Percentiles rank a stretch among this genome's conserved stretches.
phyloP scores from a whole-genome alignment of 306 rosid species.

The Prosopis cineraria region DNA sequence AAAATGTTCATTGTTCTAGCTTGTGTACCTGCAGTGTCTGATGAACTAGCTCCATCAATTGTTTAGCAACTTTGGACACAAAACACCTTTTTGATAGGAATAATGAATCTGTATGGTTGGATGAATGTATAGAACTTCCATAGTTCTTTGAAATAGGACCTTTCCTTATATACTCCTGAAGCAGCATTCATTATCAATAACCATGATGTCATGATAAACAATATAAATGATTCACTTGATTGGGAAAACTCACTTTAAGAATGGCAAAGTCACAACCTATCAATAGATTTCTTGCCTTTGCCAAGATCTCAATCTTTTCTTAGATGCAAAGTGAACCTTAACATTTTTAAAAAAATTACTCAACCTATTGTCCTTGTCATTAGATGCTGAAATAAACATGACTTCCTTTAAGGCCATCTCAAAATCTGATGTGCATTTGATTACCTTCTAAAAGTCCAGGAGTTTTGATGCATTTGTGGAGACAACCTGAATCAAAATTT shows the following conservation, averaged over 20 bases:
- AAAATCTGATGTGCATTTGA: conserved; percentile 64
- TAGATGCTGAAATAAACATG: conserved; percentile 71
- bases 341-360: conserved; percentile 86
- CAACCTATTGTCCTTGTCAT: conserved; percentile 63
- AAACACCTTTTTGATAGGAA: conserved; percentile 80
- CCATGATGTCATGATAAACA: conserved; percentile 22
- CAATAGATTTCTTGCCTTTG: conserved; percentile 80
- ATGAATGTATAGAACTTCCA: conserved; percentile 39
- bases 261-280: conserved; percentile 78
- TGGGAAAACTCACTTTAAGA: conserved; percentile 63
- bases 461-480: conserved; percentile 95
- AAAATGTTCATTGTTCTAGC: conserved; percentile 13
- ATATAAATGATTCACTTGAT: conserved; percentile 23
- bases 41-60: conserved; percentile 82
- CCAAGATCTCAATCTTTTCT: conserved; percentile 86
- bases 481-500: conserved; percentile 73
- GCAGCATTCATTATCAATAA: conserved; percentile 33
- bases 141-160: conserved; percentile 48
- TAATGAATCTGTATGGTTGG: conserved; percentile 69
- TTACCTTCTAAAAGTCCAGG: conserved; percentile 79
- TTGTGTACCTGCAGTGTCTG: conserved; percentile 74
- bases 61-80: conserved; percentile 82
- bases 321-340: conserved; percentile 95
- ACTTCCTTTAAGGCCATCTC: conserved; percentile 70
- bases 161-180: conserved; percentile 63